Evolutionary conservation across 306 rosid genomes (phyloP), one percentile per base, ranked within the genome.

Genomic region (Rosa multiflora): DNA sequence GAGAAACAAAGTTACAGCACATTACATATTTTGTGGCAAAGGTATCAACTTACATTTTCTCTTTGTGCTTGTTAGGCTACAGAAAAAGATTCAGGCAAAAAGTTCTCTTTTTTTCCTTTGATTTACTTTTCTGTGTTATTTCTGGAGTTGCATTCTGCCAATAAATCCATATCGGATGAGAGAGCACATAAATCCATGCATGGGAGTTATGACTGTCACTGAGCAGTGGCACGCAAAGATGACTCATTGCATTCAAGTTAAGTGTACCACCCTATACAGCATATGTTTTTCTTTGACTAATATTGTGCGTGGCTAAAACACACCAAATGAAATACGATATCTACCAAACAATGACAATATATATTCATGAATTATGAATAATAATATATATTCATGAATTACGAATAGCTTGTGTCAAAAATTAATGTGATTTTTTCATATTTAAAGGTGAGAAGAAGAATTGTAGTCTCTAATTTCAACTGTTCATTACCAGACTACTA

Each of bases 1-100:
- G 90, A 88, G 89, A 78, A 61, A 80, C 76, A 73, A 78, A 86
- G 76, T 72, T 80, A 51, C 81, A 59, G 70, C 81, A 61, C 77
- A 80, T 72, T 83, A 79, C 62, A 73, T 73, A 77, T 58, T 43
- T 64, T 42, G 67, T 71, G 70, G 68, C 77, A 15, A 75, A 85
- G 80, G 78, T 68, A 63, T 43, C 85, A 67, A 67, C 35, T 39
- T 44, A 43, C 48, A 17, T 61, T 67, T 17, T 37, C 13, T 74
- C 29, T 66, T 49, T 26, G 53, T 17, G 10, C 76, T 44, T 55
- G 13, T 18, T 66, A 14, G 6, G 1, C 46, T 48, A 12, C 13
- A 26, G 32, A 62, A 20, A 40, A 61, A 17, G 26, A 66, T 56
- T 49, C 74, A 0, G 68, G 48, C 56, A 81, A 52, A 56, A 13